These are phyloP conservation scores for Chaetomiaceae sp. DNA, from an alignment of 2,329 filamentous ascomycete genomes.

Conservation along the genomic window DNA sequence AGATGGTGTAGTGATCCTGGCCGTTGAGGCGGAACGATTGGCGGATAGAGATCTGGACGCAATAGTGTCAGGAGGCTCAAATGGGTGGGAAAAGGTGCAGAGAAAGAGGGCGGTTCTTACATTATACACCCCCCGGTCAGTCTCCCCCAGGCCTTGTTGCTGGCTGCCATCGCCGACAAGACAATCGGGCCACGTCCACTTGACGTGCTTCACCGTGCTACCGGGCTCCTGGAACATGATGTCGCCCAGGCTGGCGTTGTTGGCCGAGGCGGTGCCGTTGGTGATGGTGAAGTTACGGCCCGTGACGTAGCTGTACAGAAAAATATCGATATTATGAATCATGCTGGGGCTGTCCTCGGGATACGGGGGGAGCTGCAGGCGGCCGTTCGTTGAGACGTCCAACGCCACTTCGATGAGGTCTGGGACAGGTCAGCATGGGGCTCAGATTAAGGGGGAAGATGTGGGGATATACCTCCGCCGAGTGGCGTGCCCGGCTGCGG, in stretches of 20 bases:
- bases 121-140: conserved; percentile 60
- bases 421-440: conserved; percentile 29
- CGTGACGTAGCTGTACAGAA: conserved; percentile 60
- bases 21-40: conserved; percentile 65
- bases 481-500: conserved; percentile 61
- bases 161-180: conserved; percentile 59
- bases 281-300: conserved; percentile 60
- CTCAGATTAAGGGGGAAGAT: neutral
- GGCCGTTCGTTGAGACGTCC: conserved; percentile 62
- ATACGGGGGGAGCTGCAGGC: conserved; percentile 55
- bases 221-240: conserved; percentile 61
- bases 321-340: conserved; percentile 62
- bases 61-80: no score
- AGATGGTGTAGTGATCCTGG: conserved; percentile 63
- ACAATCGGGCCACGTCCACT: conserved; percentile 68
- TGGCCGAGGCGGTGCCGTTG: conserved; percentile 52
- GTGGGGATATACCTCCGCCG: conserved; percentile 52
- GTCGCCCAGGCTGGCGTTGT: conserved; percentile 53
- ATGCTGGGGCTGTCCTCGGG: conserved; percentile 49
- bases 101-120: conserved; percentile 32
- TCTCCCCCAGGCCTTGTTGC: conserved; percentile 38
- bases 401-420: conserved; percentile 60
- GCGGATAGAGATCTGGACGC: conserved; percentile 65
- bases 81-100: no score
- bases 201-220: conserved; percentile 69